phyloP scores from a whole-genome alignment of 176 grass and related monocot genomes.

The Musa beccarii region DNA sequence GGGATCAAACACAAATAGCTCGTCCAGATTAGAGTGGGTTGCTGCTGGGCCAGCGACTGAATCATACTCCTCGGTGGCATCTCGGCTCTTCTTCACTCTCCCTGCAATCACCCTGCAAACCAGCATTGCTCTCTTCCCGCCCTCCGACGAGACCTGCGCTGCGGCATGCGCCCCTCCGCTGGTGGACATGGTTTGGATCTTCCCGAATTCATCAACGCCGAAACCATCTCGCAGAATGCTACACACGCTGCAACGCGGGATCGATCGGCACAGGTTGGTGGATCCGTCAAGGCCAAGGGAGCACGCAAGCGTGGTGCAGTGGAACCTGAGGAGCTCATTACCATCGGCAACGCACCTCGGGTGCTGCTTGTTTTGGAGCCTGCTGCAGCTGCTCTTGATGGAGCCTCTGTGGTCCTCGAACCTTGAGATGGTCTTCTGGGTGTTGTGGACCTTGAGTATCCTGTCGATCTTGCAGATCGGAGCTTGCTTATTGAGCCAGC shows the following conservation, averaged over 20 bases:
- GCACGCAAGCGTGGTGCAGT: slow-evolving; percentile 57
- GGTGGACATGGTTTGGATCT: slow-evolving; percentile 52
- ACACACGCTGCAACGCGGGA: slow-evolving; percentile 47
- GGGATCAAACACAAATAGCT: slow-evolving; percentile 59
- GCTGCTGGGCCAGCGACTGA: slow-evolving; percentile 32
- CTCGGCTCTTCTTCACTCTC: slow-evolving; percentile 44
- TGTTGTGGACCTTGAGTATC: slow-evolving; percentile 60
- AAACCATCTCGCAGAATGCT: slow-evolving; percentile 65
- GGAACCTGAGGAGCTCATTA: slow-evolving; percentile 79
- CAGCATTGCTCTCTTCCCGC: slow-evolving; percentile 61
- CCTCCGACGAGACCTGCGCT: neutral
- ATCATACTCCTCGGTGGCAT: slow-evolving; percentile 31
- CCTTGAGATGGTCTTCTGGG: slow-evolving; percentile 39
- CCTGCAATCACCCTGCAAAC: slow-evolving; percentile 92
- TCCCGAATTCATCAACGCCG: slow-evolving; percentile 46
- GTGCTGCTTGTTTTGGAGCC: slow-evolving; percentile 47
- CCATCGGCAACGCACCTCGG: slow-evolving; percentile 78
- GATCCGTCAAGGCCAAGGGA: slow-evolving; percentile 30
- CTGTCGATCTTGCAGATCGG: slow-evolving; percentile 64
- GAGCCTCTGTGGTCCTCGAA: slow-evolving; percentile 79
- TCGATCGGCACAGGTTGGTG: slow-evolving; percentile 39
- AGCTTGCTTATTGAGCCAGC: slow-evolving; percentile 55
- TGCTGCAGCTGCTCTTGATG: slow-evolving; percentile 49
- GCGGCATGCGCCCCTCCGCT: slow-evolving; percentile 55
- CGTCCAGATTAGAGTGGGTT: slow-evolving; percentile 44